phyloP scores from a whole-genome alignment of 805 yeast genomes.

The Metschnikowia amazonensis region DNA sequence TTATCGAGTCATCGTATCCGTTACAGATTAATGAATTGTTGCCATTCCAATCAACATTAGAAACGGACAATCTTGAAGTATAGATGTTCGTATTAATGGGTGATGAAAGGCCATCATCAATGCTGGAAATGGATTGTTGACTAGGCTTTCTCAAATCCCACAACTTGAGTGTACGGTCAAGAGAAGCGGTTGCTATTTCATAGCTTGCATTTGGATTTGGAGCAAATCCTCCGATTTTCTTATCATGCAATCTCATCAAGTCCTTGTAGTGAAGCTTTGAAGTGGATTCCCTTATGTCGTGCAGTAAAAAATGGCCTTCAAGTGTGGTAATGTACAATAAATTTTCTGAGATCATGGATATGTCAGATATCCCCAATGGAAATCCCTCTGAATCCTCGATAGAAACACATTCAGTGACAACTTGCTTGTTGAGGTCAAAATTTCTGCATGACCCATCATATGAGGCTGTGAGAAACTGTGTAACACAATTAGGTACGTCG shows the following conservation, averaged over 20 bases:
- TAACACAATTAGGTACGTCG: constrained; percentile 46
- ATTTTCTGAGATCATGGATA: constrained; percentile 50
- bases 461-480: constrained; percentile 63
- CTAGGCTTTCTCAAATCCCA: constrained; percentile 76
- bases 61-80: constrained; percentile 72
- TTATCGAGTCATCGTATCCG: constrained; percentile 57
- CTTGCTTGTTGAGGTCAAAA: constrained; percentile 60
- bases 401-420: constrained; percentile 48
- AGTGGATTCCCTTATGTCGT: constrained; percentile 58
- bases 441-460: constrained; percentile 85
- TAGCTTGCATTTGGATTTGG: constrained; percentile 64
- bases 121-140: constrained; percentile 11
- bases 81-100: constrained; percentile 59
- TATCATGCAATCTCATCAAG: constrained; percentile 70
- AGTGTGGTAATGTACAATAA: constrained; percentile 71
- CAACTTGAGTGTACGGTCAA: constrained; percentile 77
- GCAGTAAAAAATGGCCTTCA: constrained; percentile 71
- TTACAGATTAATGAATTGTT: constrained; percentile 76
- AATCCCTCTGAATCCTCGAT: constrained; percentile 50
- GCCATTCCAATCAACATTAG: constrained; percentile 78
- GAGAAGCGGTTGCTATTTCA: constrained; percentile 81
- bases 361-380: constrained; percentile 68
- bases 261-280: constrained; percentile 21
- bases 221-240: constrained; percentile 87
- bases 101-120: constrained; percentile 22